These are phyloP conservation scores for Lactarius pseudohatsudake DNA, from an alignment of 768 basidiomycete genomes.

Conservation along the genomic window DNA sequence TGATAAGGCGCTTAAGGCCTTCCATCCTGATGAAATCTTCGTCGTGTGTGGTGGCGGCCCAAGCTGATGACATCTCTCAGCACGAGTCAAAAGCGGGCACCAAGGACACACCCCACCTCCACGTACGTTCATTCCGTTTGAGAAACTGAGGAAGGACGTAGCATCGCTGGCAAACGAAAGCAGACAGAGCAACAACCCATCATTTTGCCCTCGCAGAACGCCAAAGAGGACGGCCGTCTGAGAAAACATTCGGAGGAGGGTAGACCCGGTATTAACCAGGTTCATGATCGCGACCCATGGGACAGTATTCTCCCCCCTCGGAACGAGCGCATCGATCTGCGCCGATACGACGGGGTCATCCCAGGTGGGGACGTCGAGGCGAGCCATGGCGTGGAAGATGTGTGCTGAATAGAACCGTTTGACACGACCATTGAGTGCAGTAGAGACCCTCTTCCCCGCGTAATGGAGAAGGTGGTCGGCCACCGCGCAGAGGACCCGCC, in stretches of 20 bases:
- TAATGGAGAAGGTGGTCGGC: slow-evolving; percentile 46
- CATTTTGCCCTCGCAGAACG: slow-evolving; percentile 62
- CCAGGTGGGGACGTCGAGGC: slow-evolving; percentile 76
- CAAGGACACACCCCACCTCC: slow-evolving; percentile 10
- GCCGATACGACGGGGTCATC: slow-evolving; percentile 64
- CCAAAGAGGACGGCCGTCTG: slow-evolving; percentile 60
- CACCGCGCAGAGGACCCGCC: slow-evolving; percentile 53
- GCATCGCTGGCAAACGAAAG: slow-evolving; percentile 56
- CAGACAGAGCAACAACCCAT: slow-evolving; percentile 58
- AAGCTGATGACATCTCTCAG: slow-evolving; percentile 41
- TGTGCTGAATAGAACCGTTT: slow-evolving; percentile 61
- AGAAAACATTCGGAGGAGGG: slow-evolving; percentile 50
- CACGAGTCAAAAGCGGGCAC: not conserved
- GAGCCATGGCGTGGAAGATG: slow-evolving; percentile 63
- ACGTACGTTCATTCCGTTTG: slow-evolving; percentile 1
- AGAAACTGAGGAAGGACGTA: slow-evolving; percentile 38
- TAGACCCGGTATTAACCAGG: slow-evolving; percentile 43
- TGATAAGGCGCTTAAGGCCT: slow-evolving; percentile 60
- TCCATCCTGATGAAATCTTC: slow-evolving; percentile 60
- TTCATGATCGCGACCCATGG: slow-evolving; percentile 61
- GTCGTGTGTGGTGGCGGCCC: slow-evolving; percentile 72
- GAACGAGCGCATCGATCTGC: slow-evolving; percentile 56
- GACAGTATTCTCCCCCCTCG: slow-evolving; percentile 43
- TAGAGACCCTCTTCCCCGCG: slow-evolving; percentile 39
- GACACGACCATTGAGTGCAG: slow-evolving; percentile 59